Conservation (phyloP, 768 basidiomycete species). For the Chalciporus pseudorubinellus region DNA sequence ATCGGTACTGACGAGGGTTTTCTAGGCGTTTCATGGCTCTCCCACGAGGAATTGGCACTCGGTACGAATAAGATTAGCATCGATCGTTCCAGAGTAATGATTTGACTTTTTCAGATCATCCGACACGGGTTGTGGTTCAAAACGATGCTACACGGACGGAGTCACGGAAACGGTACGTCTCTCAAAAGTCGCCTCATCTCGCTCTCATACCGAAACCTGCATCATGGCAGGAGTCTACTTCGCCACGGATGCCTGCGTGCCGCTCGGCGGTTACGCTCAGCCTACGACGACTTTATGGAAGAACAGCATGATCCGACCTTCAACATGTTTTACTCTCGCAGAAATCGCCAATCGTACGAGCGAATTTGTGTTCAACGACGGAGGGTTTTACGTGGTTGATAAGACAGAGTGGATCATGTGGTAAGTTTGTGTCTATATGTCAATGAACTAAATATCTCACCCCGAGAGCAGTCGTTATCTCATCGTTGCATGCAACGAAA, state of each 20-base stretch:
- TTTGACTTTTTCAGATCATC: conserved; percentile 49
- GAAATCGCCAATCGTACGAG: conserved; percentile 64
- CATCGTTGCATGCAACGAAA: conserved; percentile 42
- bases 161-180: conserved; percentile 56
- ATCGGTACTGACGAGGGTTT: not conserved
- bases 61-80: conserved; percentile 32
- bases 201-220: not conserved
- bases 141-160: conserved; percentile 52
- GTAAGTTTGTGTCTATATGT: conserved; percentile 31
- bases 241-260: conserved; percentile 53
- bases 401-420: conserved; percentile 72
- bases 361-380: conserved; percentile 52
- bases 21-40: conserved; percentile 70
- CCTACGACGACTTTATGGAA: conserved; percentile 41
- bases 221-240: conserved; percentile 58
- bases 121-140: conserved; percentile 71
- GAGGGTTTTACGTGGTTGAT: conserved; percentile 59
- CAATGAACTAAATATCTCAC: not conserved
- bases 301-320: conserved; percentile 48
- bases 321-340: conserved; percentile 54
- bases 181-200: not conserved
- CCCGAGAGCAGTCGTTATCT: conserved; percentile 52
- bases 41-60: conserved; percentile 69
- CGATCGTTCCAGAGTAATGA: not conserved
- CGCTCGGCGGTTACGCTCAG: conserved; percentile 44